Base-by-base conservation (phyloP, 2,329 filamentous ascomycete genomes). In the Colletotrichum lini region DNA sequence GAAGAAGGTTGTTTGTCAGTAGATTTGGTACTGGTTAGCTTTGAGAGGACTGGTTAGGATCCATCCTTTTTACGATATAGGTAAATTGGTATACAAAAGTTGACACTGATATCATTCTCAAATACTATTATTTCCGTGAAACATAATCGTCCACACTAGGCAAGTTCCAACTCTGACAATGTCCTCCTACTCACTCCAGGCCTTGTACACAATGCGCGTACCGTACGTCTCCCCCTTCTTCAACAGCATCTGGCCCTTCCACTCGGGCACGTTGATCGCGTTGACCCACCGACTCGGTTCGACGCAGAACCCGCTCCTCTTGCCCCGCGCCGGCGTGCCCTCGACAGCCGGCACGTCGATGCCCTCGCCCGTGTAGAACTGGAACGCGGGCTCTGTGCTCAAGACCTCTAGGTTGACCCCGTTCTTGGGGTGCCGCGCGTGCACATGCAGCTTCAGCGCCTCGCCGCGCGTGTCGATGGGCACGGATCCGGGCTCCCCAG, bases 341-440 rank as follows among this genome's bases (percentile, higher is more conserved):
- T 85, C 87, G 4, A 90, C 85, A 40, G 85, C 92, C 0, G 93
- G 92, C 15, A 97, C 92, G 76, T 96, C 85, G 74, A 97, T 95
- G 78, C 91, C 92, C 78, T 93, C 92, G 74, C 96, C 96, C 0
- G 95, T 97, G 83, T 98, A 98, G 84, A 98, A 97, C 82, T 98
- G 96, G 86, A 98, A 98, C 0, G 94, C 94, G 0, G 96, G 96
- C 85, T 98, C 96, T 0, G 96, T 98, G 84, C 94, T 96, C 77
- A 91, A 86, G 7, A 98, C 92, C 81, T 98, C 94, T 60, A 98
- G 90, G 79, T 97, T 92, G 75, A 98, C 87, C 73, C 90, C 90
- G 38, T 91, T 92, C 60, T 85, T 86, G 7, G 94, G 90, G 80
- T 98, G 94, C 80, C 88, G 89, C 70, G 96, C 93, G 30, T 89